Percentiles rank a stretch among this genome's conserved stretches.
Conservation (phyloP, 1,284 basidiomycete genomes). For the Cryptococcus sp. region DNA sequence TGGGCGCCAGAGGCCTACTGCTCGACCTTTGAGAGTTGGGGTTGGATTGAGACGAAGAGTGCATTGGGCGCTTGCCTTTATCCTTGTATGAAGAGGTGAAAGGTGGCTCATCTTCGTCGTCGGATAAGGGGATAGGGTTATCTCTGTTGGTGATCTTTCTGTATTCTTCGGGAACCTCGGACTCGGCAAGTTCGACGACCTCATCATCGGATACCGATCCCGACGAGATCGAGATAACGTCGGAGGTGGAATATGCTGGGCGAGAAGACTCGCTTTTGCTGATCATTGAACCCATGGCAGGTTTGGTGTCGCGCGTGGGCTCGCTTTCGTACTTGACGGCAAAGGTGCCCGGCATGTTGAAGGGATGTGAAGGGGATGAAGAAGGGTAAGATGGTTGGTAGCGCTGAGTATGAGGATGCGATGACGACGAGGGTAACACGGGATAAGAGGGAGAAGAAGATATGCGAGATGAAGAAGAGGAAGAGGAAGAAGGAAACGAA, state of each 20-base stretch:
- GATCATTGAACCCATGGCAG: too few relatives aligned
- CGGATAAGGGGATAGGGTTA: slow-evolving; percentile 14
- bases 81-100: slow-evolving; percentile 1
- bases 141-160: slow-evolving; percentile 21
- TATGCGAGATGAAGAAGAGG: background rate
- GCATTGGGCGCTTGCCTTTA: slow-evolving; percentile 8
- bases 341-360: too few relatives aligned
- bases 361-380: too few relatives aligned
- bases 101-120: slow-evolving; percentile 11
- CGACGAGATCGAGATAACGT: slow-evolving; percentile 5
- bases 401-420: slow-evolving; percentile 1
- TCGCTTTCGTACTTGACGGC: too few relatives aligned
- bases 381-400: too few relatives aligned
- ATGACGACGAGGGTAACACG: background rate
- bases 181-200: slow-evolving; percentile 9
- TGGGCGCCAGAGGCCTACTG: slow-evolving; percentile 8
- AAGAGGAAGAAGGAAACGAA: slow-evolving; percentile 4
- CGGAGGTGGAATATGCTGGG: background rate
- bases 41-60: background rate
- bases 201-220: slow-evolving; percentile 18
- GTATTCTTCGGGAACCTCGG: slow-evolving; percentile 12
- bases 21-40: slow-evolving; percentile 2
- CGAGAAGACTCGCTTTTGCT: too few relatives aligned
- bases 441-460: background rate
- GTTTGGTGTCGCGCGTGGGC: too few relatives aligned